Conservation (phyloP, 1,139 yeast genomes). For the Pneumocystis sp. region DNA sequence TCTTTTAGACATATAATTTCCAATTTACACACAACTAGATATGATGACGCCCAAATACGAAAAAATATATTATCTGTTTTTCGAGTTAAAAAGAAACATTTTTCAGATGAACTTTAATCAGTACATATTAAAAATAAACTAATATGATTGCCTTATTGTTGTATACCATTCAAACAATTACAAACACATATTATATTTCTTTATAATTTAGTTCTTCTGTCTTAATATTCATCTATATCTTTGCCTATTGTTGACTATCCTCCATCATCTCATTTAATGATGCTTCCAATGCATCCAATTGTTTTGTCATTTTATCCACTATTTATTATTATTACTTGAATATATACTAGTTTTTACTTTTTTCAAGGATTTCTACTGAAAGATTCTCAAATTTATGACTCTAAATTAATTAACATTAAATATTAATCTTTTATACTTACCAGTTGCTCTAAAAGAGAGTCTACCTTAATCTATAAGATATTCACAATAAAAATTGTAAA, state of each 20-base stretch:
- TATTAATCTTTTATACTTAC: background rate
- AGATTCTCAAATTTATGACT: background rate
- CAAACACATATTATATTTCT: background rate
- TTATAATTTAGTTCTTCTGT: background rate
- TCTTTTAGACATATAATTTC: background rate
- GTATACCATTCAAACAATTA: background rate
- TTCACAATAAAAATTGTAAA: background rate
- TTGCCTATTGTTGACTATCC: background rate
- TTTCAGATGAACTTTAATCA: background rate
- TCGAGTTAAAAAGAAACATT: constrained; percentile 24
- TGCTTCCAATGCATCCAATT: background rate
- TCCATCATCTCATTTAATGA: background rate
- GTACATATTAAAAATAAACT: background rate
- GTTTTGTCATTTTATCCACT: background rate
- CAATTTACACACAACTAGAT: constrained; percentile 13
- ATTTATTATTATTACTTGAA: background rate
- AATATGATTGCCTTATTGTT: background rate
- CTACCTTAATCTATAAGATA: background rate
- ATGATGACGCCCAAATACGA: constrained; percentile 23
- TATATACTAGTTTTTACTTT: background rate
- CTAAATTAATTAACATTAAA: background rate
- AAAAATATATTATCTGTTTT: constrained; percentile 22
- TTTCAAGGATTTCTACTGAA: background rate
- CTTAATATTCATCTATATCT: background rate
- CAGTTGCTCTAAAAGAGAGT: background rate